A percentile compares a stretch with the other conserved stretches of the same genome.
These are phyloP conservation scores for Maudiozyma barnettii DNA, from an alignment of 805 yeast genomes.

Conservation along the genomic window DNA sequence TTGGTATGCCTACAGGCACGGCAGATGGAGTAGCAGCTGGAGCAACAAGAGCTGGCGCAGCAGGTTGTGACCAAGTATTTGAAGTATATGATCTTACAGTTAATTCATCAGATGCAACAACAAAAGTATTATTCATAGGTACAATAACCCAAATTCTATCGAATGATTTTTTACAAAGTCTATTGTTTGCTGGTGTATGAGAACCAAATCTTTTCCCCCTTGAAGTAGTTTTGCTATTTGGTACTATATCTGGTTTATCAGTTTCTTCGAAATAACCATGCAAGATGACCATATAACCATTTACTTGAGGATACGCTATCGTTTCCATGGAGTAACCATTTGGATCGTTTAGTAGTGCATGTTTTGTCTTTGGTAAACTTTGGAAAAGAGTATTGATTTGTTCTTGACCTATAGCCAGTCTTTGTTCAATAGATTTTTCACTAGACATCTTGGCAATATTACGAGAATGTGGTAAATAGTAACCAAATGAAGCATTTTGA, in stretches of 20 bases:
- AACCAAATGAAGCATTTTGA: constrained; percentile 43
- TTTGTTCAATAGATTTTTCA: constrained; percentile 44
- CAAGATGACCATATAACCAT: constrained; percentile 66
- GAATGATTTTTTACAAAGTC: constrained; percentile 59
- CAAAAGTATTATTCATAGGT: constrained; percentile 55
- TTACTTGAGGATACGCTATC: constrained; percentile 57
- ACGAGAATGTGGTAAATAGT: constrained; percentile 65
- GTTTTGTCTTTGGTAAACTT: constrained; percentile 70
- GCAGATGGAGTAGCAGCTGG: background rate
- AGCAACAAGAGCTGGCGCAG: background rate
- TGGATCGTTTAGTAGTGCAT: constrained; percentile 55
- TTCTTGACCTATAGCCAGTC: constrained; percentile 61
- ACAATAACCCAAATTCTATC: constrained; percentile 78
- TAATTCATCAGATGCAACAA: constrained; percentile 80
- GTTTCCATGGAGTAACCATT: constrained; percentile 67
- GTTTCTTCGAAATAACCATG: constrained; percentile 82
- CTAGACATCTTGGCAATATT: constrained; percentile 56
- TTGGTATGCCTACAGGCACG: background rate
- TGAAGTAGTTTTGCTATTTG: constrained; percentile 10
- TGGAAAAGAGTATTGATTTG: constrained; percentile 52
- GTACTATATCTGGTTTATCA: constrained; percentile 40
- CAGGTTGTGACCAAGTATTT: constrained; percentile 42
- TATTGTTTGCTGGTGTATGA: constrained; percentile 23
- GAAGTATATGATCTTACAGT: constrained; percentile 54
- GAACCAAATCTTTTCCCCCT: constrained; percentile 24